Base-by-base conservation (phyloP, 805 yeast species). In the Kazachstania psychrophila region DNA sequence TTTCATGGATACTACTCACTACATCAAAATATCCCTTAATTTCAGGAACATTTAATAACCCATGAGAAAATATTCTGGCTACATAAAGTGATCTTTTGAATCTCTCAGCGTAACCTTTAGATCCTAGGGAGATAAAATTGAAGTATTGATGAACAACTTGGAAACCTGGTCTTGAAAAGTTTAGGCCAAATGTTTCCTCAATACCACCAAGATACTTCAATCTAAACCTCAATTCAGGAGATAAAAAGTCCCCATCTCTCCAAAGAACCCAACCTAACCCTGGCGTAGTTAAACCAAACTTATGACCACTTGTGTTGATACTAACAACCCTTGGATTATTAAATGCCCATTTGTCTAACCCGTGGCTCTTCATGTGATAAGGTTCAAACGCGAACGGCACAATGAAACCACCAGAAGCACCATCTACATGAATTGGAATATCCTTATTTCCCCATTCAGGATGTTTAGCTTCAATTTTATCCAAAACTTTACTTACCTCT, bases 251-350 rank as follows among this genome's bases (percentile, higher is more conserved):
- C 29, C 68, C 65, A 54, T 77, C 76, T 56, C 78, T 75, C 86
- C 94, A 88, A 37, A 87, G 62, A 43, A 87, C 76, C 95, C 95
- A 87, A 37, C 96, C 96, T 36, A 84, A 69, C 29, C 96, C 96
- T 9, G 89, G 94, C 18, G 94, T 75, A 22, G 88, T 81, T 34
- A 87, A 66, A 24, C 96, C 96, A 61, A 83, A 87, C 63, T 87
- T 87, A 65, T 87, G 96, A 41, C 96, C 95, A 1, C 94, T 82
- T 9, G 94, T 74, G 65, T 86, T 88, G 62, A 87, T 86, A 22
- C 88, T 77, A 44, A 72, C 75, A 32, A 87, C 96, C 42, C 95
- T 70, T 18, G 74, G 73, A 33, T 81, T 56, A 43, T 77, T 64
- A 64, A 87, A 88, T 58, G 86, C 95, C 96, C 96, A 87, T 11